These are phyloP conservation scores for Streptanthus diversifolius DNA, from an alignment of 345 rosid species.

Conservation along the genomic window DNA sequence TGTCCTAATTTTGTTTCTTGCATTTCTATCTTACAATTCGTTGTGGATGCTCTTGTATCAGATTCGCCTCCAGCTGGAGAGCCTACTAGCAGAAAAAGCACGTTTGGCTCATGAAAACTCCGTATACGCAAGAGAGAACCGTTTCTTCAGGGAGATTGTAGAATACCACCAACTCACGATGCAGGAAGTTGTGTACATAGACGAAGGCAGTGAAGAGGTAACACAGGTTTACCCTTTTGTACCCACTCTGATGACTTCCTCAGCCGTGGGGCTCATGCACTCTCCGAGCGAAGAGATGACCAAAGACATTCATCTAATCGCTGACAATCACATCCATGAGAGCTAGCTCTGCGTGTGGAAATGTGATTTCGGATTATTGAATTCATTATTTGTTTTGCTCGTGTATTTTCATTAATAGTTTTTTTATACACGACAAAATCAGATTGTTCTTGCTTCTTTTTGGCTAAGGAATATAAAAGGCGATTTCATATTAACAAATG, in stretches of 20 bases:
- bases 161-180: conserved; percentile 93
- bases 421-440: not conserved
- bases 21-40: not conserved
- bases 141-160: conserved; percentile 84
- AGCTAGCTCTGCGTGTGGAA: not conserved
- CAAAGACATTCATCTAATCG: not conserved
- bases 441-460: not conserved
- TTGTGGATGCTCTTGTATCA: conserved; percentile 25
- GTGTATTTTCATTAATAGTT: not conserved
- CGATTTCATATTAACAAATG: conserved; percentile 34
- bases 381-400: not conserved
- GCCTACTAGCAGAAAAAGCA: conserved; percentile 84
- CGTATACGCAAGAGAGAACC: conserved; percentile 69
- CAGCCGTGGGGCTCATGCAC: not conserved
- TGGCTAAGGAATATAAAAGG: not conserved
- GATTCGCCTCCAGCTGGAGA: conserved; percentile 93
- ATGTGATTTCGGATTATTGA: not conserved
- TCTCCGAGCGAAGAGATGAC: not conserved
- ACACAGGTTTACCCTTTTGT: conserved; percentile 48
- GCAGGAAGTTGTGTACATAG: conserved; percentile 86
- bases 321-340: not conserved
- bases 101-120: conserved; percentile 85
- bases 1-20: not conserved
- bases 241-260: conserved; percentile 24
- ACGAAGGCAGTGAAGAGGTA: conserved; percentile 75